These are phyloP conservation scores for Anastatica hierochuntica DNA, from an alignment of 345 rosid species.

Conservation along the genomic window DNA sequence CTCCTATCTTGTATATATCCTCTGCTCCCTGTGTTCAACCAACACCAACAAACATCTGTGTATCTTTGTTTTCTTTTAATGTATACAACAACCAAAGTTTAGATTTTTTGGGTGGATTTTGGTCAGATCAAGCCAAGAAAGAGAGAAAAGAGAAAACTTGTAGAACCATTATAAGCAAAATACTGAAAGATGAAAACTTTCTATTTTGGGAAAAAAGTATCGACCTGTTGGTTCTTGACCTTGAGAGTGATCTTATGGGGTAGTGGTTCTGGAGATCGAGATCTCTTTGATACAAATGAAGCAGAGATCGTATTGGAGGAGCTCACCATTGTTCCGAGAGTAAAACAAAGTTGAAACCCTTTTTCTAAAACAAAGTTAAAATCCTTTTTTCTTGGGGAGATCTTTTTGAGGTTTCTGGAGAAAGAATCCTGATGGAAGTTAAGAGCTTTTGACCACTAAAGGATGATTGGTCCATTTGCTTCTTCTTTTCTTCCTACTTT, in stretches of 20 bases:
- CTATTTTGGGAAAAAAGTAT: no score
- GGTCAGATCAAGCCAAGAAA: neutral
- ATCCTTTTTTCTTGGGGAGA: neutral
- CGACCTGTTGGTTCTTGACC: neutral
- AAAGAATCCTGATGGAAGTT: neutral
- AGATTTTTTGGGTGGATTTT: no score
- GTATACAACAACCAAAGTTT: no score
- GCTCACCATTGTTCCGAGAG: slow-evolving; percentile 13
- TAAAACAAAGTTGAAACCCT: no score
- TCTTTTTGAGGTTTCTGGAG: neutral
- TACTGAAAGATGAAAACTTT: no score
- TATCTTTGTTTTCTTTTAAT: neutral
- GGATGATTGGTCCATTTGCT: slow-evolving; percentile 7
- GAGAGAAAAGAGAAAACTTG: no score
- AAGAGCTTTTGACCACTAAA: neutral
- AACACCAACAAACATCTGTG: no score
- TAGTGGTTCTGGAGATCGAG: slow-evolving; percentile 9
- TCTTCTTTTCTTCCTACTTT: neutral
- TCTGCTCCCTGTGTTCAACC: neutral
- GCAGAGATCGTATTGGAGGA: slow-evolving; percentile 19
- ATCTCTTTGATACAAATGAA: slow-evolving; percentile 15
- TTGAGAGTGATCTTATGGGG: neutral
- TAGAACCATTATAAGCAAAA: no score
- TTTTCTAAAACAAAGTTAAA: no score
- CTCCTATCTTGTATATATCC: neutral